Conservation (phyloP, 257 asterid genomes). For the Fraxinus pennsylvanica region DNA sequence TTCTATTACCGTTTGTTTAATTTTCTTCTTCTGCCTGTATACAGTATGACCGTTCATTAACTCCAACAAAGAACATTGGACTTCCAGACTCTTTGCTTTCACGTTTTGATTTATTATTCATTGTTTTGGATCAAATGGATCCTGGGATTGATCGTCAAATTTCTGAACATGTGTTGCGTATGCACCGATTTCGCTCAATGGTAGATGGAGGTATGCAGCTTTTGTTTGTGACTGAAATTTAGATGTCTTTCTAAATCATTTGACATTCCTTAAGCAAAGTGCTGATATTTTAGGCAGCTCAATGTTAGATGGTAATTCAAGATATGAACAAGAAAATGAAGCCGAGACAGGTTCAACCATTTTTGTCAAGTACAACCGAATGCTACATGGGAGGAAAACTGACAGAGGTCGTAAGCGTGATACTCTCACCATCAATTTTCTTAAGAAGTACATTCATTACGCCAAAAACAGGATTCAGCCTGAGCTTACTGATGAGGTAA, state of each 20-base stretch:
- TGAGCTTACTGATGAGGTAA: slow-evolving; percentile 95
- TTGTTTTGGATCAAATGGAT: slow-evolving; percentile 99
- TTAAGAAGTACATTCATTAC: slow-evolving; percentile 89
- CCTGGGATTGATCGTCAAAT: slow-evolving; percentile 85
- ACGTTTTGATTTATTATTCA: slow-evolving; percentile 93
- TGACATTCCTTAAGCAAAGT: slow-evolving; percentile 9
- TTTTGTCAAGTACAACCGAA: slow-evolving; percentile 78
- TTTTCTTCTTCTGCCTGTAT: slow-evolving; percentile 19
- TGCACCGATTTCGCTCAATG: slow-evolving; percentile 83
- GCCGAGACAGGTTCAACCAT: slow-evolving; percentile 68
- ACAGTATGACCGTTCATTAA: slow-evolving; percentile 95
- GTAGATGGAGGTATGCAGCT: slow-evolving; percentile 64
- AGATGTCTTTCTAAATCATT: background rate
- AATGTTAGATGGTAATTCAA: slow-evolving; percentile 48
- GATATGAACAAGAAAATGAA: slow-evolving; percentile 63
- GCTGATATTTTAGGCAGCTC: slow-evolving; percentile 44
- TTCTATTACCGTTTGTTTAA: slow-evolving; percentile 13
- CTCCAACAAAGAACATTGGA: slow-evolving; percentile 96
- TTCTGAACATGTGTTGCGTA: slow-evolving; percentile 87
- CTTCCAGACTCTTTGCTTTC: slow-evolving; percentile 98
- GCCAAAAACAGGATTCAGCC: slow-evolving; percentile 90
- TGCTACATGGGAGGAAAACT: slow-evolving; percentile 77
- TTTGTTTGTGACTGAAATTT: slow-evolving; percentile 16
- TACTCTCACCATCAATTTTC: slow-evolving; percentile 78
- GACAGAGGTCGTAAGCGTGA: slow-evolving; percentile 63